phyloP scores from a whole-genome alignment of 1,284 basidiomycete species.

The Heliocybe sulcata region DNA sequence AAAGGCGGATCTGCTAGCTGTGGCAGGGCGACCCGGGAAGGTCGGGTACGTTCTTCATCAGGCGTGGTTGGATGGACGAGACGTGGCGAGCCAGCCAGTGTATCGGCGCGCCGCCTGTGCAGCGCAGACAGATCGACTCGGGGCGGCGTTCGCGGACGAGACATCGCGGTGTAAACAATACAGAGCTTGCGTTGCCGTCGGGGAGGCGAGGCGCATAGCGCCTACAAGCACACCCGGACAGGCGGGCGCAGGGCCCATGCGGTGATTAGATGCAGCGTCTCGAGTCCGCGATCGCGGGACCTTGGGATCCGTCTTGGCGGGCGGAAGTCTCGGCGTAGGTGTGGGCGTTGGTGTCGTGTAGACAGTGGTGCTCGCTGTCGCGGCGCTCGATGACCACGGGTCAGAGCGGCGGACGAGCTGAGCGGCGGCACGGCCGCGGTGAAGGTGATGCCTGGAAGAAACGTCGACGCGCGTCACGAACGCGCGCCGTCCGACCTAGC shows the following conservation, averaged over 20 bases:
- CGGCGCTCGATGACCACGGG: constrained; percentile 13
- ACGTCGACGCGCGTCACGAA: constrained; percentile 33
- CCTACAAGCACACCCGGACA: background rate
- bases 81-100: constrained; percentile 56
- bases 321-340: constrained; percentile 1
- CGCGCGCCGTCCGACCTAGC: constrained; percentile 32
- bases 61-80: background rate
- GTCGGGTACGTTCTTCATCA: constrained; percentile 5
- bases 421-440: constrained; percentile 17
- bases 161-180: constrained; percentile 45
- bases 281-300: constrained; percentile 1
- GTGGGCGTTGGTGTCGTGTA: constrained; percentile 3
- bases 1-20: background rate
- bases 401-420: constrained; percentile 10
- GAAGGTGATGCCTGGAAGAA: background rate
- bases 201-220: constrained; percentile 1
- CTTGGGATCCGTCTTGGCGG: constrained; percentile 1
- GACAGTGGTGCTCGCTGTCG: constrained; percentile 1
- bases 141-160: constrained; percentile 33
- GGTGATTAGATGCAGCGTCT: background rate
- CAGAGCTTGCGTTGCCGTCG: background rate
- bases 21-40: constrained; percentile 1
- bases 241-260: background rate
- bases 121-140: constrained; percentile 44
- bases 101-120: constrained; percentile 63